phyloP scores from a whole-genome alignment of 768 basidiomycete genomes.

The Pisolithus sp. region DNA sequence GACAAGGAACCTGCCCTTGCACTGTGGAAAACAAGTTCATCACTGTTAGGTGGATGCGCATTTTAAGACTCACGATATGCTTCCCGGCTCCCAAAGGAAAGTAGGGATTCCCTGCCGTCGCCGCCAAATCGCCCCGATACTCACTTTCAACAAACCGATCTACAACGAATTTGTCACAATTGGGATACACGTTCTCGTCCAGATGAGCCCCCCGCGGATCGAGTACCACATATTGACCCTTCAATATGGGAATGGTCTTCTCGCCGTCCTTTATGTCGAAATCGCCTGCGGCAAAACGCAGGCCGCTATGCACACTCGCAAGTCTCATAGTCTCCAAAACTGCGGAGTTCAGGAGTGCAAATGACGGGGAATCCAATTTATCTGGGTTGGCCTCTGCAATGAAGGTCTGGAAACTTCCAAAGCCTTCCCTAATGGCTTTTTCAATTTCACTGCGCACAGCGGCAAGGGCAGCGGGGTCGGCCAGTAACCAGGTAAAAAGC shows the following conservation, averaged over 20 bases:
- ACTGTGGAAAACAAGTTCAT: neutral
- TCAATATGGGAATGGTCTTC: conserved; percentile 8
- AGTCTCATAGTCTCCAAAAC: conserved; percentile 23
- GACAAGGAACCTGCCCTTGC: neutral
- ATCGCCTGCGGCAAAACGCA: conserved; percentile 13
- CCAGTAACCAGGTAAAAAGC: conserved; percentile 29
- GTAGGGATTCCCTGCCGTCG: conserved; percentile 10
- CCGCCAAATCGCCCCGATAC: conserved; percentile 9
- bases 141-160: conserved; percentile 16
- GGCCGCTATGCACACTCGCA: conserved; percentile 10
- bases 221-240: conserved; percentile 16
- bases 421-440: conserved; percentile 6
- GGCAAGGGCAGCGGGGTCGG: conserved; percentile 36
- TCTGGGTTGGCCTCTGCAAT: conserved; percentile 8
- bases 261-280: conserved; percentile 10
- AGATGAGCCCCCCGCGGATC: conserved; percentile 15
- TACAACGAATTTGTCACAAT: conserved; percentile 11
- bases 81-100: conserved; percentile 14
- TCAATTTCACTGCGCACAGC: conserved; percentile 45
- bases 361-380: conserved; percentile 11
- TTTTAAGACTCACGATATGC: conserved; percentile 8
- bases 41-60: neutral
- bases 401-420: conserved; percentile 8
- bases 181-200: conserved; percentile 8
- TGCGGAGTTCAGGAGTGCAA: conserved; percentile 17